Conservation (phyloP, 805 yeast genomes). For the Candida chilensis region DNA sequence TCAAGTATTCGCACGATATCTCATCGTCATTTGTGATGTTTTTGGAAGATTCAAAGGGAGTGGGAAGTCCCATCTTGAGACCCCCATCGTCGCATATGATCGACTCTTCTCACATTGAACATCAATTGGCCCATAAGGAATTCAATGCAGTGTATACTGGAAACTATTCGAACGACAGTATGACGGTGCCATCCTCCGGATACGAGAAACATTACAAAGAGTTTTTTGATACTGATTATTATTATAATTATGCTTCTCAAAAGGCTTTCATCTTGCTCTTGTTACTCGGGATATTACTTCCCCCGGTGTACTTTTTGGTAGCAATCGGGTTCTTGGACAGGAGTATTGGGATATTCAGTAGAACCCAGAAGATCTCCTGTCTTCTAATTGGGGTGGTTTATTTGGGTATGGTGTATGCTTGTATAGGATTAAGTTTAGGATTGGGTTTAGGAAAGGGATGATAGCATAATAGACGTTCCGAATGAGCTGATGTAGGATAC, state of each 20-base stretch:
- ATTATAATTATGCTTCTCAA: not conserved
- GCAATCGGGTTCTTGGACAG: not conserved
- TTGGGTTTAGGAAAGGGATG: not conserved
- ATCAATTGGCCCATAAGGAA: too few relatives aligned
- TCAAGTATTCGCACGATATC: too few relatives aligned
- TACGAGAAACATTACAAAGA: slow-evolving; percentile 1
- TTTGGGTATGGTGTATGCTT: not conserved
- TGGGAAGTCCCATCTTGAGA: too few relatives aligned
- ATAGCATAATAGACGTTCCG: too few relatives aligned
- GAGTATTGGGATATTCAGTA: not conserved
- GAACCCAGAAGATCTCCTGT: not conserved
- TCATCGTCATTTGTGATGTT: too few relatives aligned
- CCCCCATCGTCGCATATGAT: too few relatives aligned
- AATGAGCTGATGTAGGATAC: too few relatives aligned
- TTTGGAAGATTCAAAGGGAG: too few relatives aligned
- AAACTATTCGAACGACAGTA: too few relatives aligned
- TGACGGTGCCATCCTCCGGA: not conserved
- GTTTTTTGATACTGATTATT: slow-evolving; percentile 1
- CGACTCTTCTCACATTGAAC: too few relatives aligned
- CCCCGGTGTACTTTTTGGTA: not conserved
- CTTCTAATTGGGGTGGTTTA: not conserved
- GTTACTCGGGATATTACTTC: not conserved
- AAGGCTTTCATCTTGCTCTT: not conserved
- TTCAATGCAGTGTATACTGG: too few relatives aligned
- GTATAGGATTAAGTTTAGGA: not conserved